Base-by-base conservation (phyloP, 345 rosid genomes). In the Gossypium bickii region DNA sequence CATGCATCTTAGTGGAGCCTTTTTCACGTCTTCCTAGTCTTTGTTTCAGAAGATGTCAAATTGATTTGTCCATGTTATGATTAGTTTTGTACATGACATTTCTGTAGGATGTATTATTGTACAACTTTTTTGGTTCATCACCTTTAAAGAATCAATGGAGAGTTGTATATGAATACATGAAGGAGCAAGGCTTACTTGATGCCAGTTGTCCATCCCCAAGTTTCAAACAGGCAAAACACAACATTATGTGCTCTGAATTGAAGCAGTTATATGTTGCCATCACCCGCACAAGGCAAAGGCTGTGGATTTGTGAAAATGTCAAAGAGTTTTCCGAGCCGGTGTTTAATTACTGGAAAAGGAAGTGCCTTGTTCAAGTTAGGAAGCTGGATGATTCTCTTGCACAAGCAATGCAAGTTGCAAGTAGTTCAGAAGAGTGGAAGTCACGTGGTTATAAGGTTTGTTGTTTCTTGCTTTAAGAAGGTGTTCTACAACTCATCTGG, bases 241-340 rank as follows among this genome's bases (percentile, higher is more conserved):
- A 79, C 59, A 43, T 82, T 61, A 47, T 87, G 58, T 87, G 86
- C 71, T 82, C 88, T 25, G 90, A 89, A 77, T 63, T 86, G 68
- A 86, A 86, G 80, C 87, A 81, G 41, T 67, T 86, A n/a, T 83
- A 86, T 74, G 89, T 82, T 20, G 89, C 89, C 4, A 83, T 87
- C 51, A 85, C 93, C 29, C 85, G 86, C 2, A 87, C 90, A 9
- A 74, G 83, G 73, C 89, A 85, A 69, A 80, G 93, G 44, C 74
- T 87, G 59, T 87, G 87, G 89, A 82, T 89, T 27, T 81, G 85
- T 74, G 93, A 88, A 72, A 80, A 78, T 53, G 6, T 29, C 0
- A 76, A 79, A 73, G 89, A 85, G 18, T 48, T 74, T 17, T 79
- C 83, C 0, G 71, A 76, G 71, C 87, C 89, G 6, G 70, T 86